These are phyloP conservation scores for Arachnopeziza araneosa DNA, from an alignment of 2,329 filamentous ascomycete species.

Conservation along the genomic window DNA sequence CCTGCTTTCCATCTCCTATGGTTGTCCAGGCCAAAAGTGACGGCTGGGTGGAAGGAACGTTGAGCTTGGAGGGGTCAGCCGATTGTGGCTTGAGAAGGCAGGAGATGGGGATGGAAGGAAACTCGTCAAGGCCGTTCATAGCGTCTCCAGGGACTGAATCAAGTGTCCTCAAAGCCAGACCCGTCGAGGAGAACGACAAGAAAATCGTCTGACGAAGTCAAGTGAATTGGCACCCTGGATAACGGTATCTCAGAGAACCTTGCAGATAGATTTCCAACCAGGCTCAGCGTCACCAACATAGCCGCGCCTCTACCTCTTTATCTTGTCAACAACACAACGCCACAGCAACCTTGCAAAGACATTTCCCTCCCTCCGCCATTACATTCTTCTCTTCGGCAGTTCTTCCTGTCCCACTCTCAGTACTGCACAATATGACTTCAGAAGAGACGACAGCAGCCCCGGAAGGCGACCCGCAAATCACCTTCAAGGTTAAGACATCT, in stretches of 20 bases:
- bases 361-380: background rate
- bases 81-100: slow-evolving; percentile 18
- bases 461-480: slow-evolving; percentile 63
- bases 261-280: background rate
- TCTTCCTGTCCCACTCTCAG: background rate
- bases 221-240: too few relatives aligned
- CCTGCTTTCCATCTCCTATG: too few relatives aligned
- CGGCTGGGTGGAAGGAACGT: background rate
- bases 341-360: background rate
- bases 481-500: slow-evolving; percentile 98
- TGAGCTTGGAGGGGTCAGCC: background rate
- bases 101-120: slow-evolving; percentile 17
- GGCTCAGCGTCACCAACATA: background rate
- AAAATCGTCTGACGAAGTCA: too few relatives aligned
- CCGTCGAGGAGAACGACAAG: too few relatives aligned
- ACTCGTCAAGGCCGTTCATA: background rate
- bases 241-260: too few relatives aligned
- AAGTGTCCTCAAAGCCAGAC: too few relatives aligned
- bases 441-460: slow-evolving; percentile 34
- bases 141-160: too few relatives aligned
- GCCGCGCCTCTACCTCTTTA: background rate
- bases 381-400: background rate
- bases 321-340: background rate
- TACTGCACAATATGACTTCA: slow-evolving; percentile 34
- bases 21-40: background rate